Evolutionary conservation across 2,329 filamentous ascomycete genomes (phyloP).

Genomic region (Biscogniauxia sp.): DNA sequence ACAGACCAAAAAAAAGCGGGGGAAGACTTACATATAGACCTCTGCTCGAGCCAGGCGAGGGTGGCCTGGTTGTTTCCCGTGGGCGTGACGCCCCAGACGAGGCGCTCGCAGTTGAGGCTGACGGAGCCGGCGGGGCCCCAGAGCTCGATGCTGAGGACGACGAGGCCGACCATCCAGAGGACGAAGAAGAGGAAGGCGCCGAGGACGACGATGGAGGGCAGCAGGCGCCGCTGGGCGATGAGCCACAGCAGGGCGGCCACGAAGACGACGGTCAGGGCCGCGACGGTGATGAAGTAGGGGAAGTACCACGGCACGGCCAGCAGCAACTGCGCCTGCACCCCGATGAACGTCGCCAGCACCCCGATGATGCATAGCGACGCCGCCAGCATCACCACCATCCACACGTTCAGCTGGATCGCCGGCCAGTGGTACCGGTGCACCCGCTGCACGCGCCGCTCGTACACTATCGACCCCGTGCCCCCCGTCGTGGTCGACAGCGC

Average conservation of each 20-base stretch:
- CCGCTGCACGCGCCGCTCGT: slow-evolving; percentile 43
- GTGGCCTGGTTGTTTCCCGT: slow-evolving; percentile 53
- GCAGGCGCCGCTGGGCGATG: slow-evolving; percentile 58
- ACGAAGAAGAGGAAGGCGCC: slow-evolving; percentile 65
- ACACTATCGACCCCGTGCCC: slow-evolving; percentile 39
- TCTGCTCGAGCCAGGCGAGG: slow-evolving; percentile 63
- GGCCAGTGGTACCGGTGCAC: slow-evolving; percentile 67
- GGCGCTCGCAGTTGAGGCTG: slow-evolving; percentile 56
- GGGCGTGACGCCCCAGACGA: slow-evolving; percentile 52
- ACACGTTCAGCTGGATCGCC: slow-evolving; percentile 63
- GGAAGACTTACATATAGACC: slow-evolving; percentile 56
- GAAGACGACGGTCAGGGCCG: slow-evolving; percentile 61
- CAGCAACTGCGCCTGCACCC: slow-evolving; percentile 53
- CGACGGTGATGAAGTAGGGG: slow-evolving; percentile 61
- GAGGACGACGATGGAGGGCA: slow-evolving; percentile 62
- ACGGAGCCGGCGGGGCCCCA: slow-evolving; percentile 60
- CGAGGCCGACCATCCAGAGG: slow-evolving; percentile 64
- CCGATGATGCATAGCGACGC: slow-evolving; percentile 59
- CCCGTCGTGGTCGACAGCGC: slow-evolving; percentile 32
- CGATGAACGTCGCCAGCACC: slow-evolving; percentile 59
- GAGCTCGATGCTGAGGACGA: slow-evolving; percentile 61
- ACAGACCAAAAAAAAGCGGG: not conserved
- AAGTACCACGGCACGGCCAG: slow-evolving; percentile 66
- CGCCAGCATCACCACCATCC: slow-evolving; percentile 65
- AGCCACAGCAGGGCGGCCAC: slow-evolving; percentile 63